Base-by-base conservation (phyloP, 306 rosid species). In the Quillaja saponaria region DNA sequence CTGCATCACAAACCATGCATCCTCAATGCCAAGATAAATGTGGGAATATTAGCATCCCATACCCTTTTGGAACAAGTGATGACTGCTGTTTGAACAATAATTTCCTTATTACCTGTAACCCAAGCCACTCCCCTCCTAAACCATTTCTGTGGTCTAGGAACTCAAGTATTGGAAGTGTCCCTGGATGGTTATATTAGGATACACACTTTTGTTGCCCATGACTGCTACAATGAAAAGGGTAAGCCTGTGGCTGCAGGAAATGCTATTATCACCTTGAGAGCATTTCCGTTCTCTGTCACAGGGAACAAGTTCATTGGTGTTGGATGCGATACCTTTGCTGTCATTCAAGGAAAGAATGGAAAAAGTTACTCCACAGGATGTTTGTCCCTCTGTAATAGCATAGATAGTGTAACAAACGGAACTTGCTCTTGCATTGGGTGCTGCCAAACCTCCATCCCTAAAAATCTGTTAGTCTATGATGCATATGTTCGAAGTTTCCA, bases 341-440 rank as follows among this genome's bases (percentile, higher is more conserved):
- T 0, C 0, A 64, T 40, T 2, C 1, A 0, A 1, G 78, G 54
- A 10, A 0, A 0, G 0, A 1, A 0, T 0, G 12, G 10, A 0
- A 51, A 47, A 0, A 38, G 7, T 13, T 79, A 52, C 44, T 39
- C n/a, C 0, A 66, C 65, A 1, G 86, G 65, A 1, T 86, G 92
- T 17, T 0, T 34, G 3, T 53, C 86, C 3, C 0, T 1, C 0
- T 84, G 86, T 50, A 21, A 8, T 6, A 50, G 34, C 1, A 55
- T 6, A 3, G 13, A 5, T 0, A 38, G 21, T 5, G 38, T 53
- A 1, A 18, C 2, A 1, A 34, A 71, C 2, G 68, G 68, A 4
- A 2, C 67, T 0, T 85, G 88, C 45, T 55, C 67, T 0, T 85
- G 83, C 9, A 17, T 31, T 0, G 87, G 87, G 2, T 82, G 86